phyloP scores from a whole-genome alignment of 345 rosid genomes.

The Eucalyptus pauciflora region DNA sequence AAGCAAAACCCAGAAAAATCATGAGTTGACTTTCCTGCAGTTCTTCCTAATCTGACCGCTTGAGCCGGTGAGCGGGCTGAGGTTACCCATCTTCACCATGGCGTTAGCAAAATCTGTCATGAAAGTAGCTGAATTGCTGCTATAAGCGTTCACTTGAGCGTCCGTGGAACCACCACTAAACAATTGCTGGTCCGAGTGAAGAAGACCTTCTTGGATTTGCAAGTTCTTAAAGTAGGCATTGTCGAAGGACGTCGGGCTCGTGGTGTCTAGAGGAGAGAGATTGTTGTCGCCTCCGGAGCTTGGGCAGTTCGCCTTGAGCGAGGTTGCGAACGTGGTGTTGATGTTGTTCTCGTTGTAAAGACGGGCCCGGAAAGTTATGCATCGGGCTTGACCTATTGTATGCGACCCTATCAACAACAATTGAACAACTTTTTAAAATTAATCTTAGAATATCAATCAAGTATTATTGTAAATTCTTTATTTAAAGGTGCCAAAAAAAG shows the following conservation, averaged over 20 bases:
- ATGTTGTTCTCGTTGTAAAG: slow-evolving; percentile 42
- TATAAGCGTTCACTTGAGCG: slow-evolving; percentile 28
- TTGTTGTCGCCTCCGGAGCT: slow-evolving; percentile 15
- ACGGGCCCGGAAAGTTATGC: slow-evolving; percentile 21
- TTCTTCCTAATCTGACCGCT: slow-evolving; percentile 35
- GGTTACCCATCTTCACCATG: slow-evolving; percentile 40
- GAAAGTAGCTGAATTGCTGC: slow-evolving; percentile 12
- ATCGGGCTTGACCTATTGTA: slow-evolving; percentile 50
- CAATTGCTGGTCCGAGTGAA: slow-evolving; percentile 57
- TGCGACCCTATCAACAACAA: slow-evolving; percentile 9
- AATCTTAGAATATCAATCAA: not conserved
- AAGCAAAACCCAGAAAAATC: not conserved
- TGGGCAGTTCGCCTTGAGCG: slow-evolving; percentile 20
- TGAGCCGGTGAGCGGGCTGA: slow-evolving; percentile 26
- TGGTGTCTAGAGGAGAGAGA: slow-evolving; percentile 34
- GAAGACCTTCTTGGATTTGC: slow-evolving; percentile 27
- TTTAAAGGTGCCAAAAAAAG: not conserved
- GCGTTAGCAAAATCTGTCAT: slow-evolving; percentile 32
- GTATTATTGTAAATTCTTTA: not conserved
- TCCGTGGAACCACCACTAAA: slow-evolving; percentile 35
- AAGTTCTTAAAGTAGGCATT: slow-evolving; percentile 46
- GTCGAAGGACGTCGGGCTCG: slow-evolving; percentile 32
- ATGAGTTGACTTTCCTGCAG: slow-evolving; percentile 22
- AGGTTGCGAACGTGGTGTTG: slow-evolving; percentile 11
- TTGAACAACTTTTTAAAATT: not conserved